These are phyloP conservation scores for Fragaria nilgerrensis DNA, from an alignment of 306 rosid genomes.

Conservation along the genomic window DNA sequence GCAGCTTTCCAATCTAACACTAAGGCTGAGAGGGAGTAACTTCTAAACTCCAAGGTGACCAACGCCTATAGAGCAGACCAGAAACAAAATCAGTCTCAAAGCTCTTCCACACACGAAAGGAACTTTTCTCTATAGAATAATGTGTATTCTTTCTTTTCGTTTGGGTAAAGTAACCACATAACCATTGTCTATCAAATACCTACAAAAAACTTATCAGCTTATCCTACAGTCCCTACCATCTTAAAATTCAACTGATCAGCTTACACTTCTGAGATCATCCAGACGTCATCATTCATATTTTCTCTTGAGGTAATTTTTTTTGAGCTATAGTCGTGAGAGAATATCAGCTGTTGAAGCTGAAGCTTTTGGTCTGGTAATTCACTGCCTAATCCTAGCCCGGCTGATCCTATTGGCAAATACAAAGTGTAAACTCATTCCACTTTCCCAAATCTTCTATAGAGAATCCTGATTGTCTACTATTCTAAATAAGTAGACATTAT, in stretches of 20 bases:
- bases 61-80: too few relatives aligned
- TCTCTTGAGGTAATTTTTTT: neutral
- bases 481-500: neutral
- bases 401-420: neutral
- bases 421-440: too few relatives aligned
- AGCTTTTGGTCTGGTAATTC: neutral
- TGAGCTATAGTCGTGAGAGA: neutral
- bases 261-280: neutral
- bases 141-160: neutral
- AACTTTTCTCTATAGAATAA: neutral
- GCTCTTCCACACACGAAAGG: too few relatives aligned
- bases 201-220: neutral
- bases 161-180: neutral
- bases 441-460: neutral
- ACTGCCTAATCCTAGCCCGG: neutral
- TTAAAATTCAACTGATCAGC: neutral
- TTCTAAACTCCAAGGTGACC: too few relatives aligned
- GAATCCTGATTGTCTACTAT: neutral
- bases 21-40: too few relatives aligned
- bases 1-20: too few relatives aligned
- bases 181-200: neutral
- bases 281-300: too few relatives aligned
- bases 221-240: neutral
- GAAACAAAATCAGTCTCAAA: too few relatives aligned
- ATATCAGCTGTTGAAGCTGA: neutral